Conservation (phyloP, 1,284 basidiomycete species). For the Cutaneotrichosporon sp. region DNA sequence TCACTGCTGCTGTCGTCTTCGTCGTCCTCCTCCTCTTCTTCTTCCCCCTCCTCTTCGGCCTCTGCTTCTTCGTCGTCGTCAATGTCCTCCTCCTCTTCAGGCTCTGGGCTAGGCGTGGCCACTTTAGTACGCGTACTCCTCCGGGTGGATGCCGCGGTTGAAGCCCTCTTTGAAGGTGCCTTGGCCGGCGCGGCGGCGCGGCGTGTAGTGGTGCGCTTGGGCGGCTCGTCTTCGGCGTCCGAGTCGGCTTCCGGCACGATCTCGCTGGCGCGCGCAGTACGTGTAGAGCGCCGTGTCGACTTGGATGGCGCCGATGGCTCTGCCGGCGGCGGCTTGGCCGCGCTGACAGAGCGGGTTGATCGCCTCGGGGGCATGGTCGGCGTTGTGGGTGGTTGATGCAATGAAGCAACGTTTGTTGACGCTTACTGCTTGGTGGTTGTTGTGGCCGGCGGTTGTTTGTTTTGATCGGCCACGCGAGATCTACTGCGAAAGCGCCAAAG, state of each 20-base stretch:
- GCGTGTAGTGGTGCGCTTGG: neutral
- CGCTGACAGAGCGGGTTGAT: slow-evolving; percentile 6
- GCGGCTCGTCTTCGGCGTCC: neutral
- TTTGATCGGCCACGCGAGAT: neutral
- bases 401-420: neutral
- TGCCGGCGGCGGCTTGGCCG: neutral
- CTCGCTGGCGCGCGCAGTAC: neutral
- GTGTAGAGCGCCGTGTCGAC: neutral
- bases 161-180: neutral
- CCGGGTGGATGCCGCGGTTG: neutral
- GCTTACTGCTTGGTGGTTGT: slow-evolving; percentile 3
- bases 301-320: neutral
- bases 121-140: slow-evolving; percentile 1
- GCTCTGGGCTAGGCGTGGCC: slow-evolving; percentile 8
- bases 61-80: slow-evolving; percentile 16
- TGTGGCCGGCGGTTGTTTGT: slow-evolving; percentile 1
- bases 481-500: neutral
- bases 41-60: slow-evolving; percentile 15
- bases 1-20: slow-evolving; percentile 6
- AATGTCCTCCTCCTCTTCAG: slow-evolving; percentile 13
- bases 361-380: slow-evolving; percentile 15
- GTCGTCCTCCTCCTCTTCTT: slow-evolving; percentile 8
- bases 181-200: neutral
- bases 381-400: neutral
- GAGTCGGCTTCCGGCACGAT: neutral